Conservation (phyloP, 78 protist genomes). For the Emiliania huxleyi region DNA sequence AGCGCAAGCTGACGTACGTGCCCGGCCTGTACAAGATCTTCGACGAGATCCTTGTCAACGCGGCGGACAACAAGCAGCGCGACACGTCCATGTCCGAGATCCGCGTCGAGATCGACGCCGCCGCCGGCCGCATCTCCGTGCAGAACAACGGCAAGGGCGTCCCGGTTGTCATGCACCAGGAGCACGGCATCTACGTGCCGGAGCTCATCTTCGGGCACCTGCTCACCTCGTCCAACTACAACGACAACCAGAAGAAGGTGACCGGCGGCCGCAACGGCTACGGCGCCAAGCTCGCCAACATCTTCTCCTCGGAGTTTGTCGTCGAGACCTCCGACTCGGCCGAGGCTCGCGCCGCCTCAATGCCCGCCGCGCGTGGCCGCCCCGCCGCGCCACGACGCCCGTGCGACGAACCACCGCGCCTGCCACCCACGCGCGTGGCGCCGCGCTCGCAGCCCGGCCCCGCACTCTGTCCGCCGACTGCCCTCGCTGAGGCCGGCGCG, state of each 20-base stretch:
- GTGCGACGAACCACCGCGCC: too few relatives aligned
- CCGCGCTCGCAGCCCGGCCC: too few relatives aligned
- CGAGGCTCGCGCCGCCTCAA: too few relatives aligned
- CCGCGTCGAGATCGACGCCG: constrained; percentile 73
- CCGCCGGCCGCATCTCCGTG: constrained; percentile 56
- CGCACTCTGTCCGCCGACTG: too few relatives aligned
- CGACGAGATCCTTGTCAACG: constrained; percentile 99
- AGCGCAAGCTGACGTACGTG: constrained; percentile 67
- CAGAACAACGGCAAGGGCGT: constrained; percentile 95
- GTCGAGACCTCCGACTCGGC: constrained; percentile 63
- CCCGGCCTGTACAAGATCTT: constrained; percentile 98
- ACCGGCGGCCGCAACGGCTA: constrained; percentile 95
- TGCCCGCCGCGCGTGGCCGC: too few relatives aligned
- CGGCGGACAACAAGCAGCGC: constrained; percentile 96
- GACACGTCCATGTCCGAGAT: constrained; percentile 79
- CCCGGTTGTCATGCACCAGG: constrained; percentile 91
- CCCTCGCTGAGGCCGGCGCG: too few relatives aligned
- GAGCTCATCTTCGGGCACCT: constrained; percentile 96
- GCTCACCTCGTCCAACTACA: constrained; percentile 83
- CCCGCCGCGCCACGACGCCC: too few relatives aligned
- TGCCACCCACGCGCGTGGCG: too few relatives aligned
- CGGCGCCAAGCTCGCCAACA: constrained; percentile 99
- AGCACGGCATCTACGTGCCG: constrained; percentile 86
- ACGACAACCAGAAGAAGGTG: constrained; percentile 53
- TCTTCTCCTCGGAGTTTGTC: constrained; percentile 77